Conservation (phyloP, 768 basidiomycete genomes). For the Tephrocybe sp. region DNA sequence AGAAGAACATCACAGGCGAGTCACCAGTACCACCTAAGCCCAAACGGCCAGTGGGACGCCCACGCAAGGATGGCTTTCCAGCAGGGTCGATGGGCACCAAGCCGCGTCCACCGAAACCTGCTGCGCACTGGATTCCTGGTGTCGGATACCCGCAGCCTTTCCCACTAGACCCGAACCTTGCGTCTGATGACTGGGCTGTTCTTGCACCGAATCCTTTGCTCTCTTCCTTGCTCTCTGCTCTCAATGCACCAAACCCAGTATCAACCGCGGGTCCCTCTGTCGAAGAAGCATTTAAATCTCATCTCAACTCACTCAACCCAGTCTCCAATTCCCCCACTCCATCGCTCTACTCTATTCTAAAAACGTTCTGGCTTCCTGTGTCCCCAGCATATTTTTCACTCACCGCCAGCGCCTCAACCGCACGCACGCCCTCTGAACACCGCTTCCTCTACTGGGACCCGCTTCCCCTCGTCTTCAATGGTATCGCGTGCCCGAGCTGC, state of each 20-base stretch:
- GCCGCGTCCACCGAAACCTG: slow-evolving; percentile 22
- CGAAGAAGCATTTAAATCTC: slow-evolving; percentile 78
- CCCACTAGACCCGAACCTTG: slow-evolving; percentile 52
- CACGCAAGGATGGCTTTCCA: slow-evolving; percentile 78
- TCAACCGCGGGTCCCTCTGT: slow-evolving; percentile 60
- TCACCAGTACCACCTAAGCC: slow-evolving; percentile 43
- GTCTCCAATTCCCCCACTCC: slow-evolving; percentile 54
- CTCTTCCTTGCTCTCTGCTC: slow-evolving; percentile 49
- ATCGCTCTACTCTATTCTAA: slow-evolving; percentile 70
- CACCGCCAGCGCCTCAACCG: slow-evolving; percentile 66
- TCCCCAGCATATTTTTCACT: slow-evolving; percentile 76
- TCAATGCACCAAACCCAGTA: slow-evolving; percentile 62
- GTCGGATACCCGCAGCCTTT: slow-evolving; percentile 14
- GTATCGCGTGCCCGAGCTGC: slow-evolving; percentile 72
- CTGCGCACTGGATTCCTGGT: neutral
- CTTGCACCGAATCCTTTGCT: slow-evolving; percentile 58
- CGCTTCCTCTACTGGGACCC: slow-evolving; percentile 89
- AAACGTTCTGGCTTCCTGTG: slow-evolving; percentile 82
- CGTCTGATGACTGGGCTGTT: slow-evolving; percentile 61
- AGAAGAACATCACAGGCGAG: slow-evolving; percentile 49
- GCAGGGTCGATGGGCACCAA: slow-evolving; percentile 64
- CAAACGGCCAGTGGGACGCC: slow-evolving; percentile 78
- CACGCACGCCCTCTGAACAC: slow-evolving; percentile 70
- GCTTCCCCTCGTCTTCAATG: slow-evolving; percentile 78
- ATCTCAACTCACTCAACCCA: slow-evolving; percentile 62